phyloP scores from a whole-genome alignment of 495 filamentous ascomycete species.

The Hypoxylon fuscum region DNA sequence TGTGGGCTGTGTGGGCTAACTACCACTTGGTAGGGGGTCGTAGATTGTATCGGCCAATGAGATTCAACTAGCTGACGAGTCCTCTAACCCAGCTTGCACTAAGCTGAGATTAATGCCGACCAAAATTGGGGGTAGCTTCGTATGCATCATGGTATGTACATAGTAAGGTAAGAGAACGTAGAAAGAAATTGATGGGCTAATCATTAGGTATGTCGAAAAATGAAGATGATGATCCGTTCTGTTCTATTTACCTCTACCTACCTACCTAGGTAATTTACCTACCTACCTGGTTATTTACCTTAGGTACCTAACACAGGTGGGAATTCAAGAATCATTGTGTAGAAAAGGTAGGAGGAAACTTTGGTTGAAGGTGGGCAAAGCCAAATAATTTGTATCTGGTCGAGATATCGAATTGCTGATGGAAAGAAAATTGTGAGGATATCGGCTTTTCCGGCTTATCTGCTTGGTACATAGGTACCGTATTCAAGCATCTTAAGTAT shows the following conservation, averaged over 20 bases:
- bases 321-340: too few relatives aligned
- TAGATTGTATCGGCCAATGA: conserved; percentile 36
- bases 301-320: too few relatives aligned
- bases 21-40: conserved; percentile 23
- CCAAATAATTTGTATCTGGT: too few relatives aligned
- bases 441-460: too few relatives aligned
- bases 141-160: conserved; percentile 10
- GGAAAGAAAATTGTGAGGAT: too few relatives aligned
- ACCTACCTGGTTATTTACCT: too few relatives aligned
- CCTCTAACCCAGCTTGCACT: conserved; percentile 37
- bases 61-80: conserved; percentile 49
- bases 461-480: too few relatives aligned
- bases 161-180: conserved; percentile 5
- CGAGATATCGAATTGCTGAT: too few relatives aligned
- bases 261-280: too few relatives aligned
- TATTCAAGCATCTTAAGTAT: too few relatives aligned
- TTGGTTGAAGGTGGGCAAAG: too few relatives aligned
- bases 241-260: not conserved
- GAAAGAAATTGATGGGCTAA: not conserved
- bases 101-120: conserved; percentile 15
- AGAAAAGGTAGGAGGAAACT: too few relatives aligned
- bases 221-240: not conserved
- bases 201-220: not conserved
- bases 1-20: conserved; percentile 19
- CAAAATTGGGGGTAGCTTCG: conserved; percentile 25